phyloP scores from a whole-genome alignment of 306 rosid genomes.

The Neltuma alba region DNA sequence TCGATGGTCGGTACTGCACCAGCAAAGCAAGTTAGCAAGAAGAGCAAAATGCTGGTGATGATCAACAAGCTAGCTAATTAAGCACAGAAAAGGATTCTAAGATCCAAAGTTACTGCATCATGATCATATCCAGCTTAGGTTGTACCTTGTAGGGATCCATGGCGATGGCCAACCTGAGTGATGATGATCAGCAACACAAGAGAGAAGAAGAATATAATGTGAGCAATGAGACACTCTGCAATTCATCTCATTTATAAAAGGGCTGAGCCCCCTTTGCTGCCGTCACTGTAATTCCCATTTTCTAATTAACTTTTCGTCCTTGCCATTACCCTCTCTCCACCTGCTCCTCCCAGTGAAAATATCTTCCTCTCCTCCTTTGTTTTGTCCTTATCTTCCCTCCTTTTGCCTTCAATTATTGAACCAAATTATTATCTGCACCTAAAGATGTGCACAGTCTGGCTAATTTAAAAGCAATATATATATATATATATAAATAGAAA shows the following conservation, averaged over 20 bases:
- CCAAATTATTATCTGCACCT: not conserved
- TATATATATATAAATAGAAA: no score
- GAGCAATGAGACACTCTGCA: not conserved
- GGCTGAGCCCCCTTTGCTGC: not conserved
- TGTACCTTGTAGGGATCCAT: constrained; percentile 2
- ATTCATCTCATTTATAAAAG: not conserved
- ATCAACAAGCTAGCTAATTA: no score
- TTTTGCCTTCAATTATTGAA: not conserved
- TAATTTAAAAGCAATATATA: no score
- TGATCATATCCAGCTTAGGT: no score
- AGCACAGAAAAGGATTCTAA: not conserved
- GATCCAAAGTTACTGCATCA: not conserved
- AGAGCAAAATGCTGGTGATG: not conserved
- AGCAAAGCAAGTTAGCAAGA: not conserved
- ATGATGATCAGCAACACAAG: not conserved
- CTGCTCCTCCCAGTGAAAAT: not conserved
- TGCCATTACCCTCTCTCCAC: not conserved
- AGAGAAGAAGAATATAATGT: no score
- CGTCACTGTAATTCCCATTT: not conserved
- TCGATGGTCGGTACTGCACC: not conserved
- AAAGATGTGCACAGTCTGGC: not conserved
- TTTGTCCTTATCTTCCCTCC: not conserved
- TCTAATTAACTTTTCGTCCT: not conserved
- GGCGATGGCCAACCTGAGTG: not conserved
- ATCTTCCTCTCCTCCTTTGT: not conserved